Base-by-base conservation (phyloP, 1,284 basidiomycete genomes). In the Ganoderma boninense region DNA sequence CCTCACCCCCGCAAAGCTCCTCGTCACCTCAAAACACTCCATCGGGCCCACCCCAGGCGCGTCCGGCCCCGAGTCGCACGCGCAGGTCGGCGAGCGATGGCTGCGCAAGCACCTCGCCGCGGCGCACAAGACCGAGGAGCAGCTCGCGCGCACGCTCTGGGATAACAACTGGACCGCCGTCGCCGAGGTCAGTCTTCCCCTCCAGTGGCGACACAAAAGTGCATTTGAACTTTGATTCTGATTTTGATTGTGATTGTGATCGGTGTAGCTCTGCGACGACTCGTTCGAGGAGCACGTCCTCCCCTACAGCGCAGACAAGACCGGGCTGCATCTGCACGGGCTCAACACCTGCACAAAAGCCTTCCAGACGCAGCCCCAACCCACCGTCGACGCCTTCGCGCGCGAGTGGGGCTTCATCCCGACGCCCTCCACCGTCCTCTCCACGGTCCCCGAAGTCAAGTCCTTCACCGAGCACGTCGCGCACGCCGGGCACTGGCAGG, bases 271-370 rank as follows among this genome's bases (percentile, higher is more conserved):
- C 2, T 99, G 98, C 80, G 97, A 99, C 78, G 98, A 99, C 81
- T 89, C 88, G 0, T 99, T 99, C 78, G 98, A 99, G 77, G 98
- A 99, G 80, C 98, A 99, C 77, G 97, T 99, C 54, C 87, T 99
- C 0, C 86, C 91, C 0, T 98, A 97, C 77, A 83, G 94, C 0
- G 84, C 87, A 0, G 92, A 97, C 40, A 90, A 92, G 74, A 95
- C 96, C 0, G 98, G 98, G 0, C 89, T 99, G 0, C 96, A 99
- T 77, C 87, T 99, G 0, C 98, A 99, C 81, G 97, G 97, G 3
- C 85, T 99, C 65, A 99, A 99, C 79, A 82, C 86, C 67, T 93
- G 90, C 76, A 84, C 90, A 1, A 90, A 88, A 16, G 84, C 84
- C 3, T 98, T 99, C 81, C 81, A 82, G 16, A 99, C 97, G 0